Percentiles rank a stretch among this genome's conserved stretches.
phyloP scores from a whole-genome alignment of 192 early-diverging fungal genomes.

The Pilobolus umbonatus region DNA sequence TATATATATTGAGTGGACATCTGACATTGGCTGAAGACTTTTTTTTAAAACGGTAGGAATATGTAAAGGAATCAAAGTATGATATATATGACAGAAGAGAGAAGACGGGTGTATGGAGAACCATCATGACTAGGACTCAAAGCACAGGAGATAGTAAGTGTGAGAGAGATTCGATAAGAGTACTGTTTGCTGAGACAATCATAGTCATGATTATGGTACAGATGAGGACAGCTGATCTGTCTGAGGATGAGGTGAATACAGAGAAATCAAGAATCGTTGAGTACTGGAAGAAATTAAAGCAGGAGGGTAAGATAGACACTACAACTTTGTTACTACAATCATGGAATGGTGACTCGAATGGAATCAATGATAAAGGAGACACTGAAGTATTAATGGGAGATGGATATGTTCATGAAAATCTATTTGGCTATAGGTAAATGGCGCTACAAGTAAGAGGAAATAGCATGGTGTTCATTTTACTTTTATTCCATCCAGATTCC shows the following conservation, averaged over 20 bases:
- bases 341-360: constrained; percentile 45
- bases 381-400: constrained; percentile 48
- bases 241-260: constrained; percentile 28
- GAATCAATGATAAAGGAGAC: constrained; percentile 41
- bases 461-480: not conserved
- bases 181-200: not conserved
- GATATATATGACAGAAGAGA: constrained; percentile 30
- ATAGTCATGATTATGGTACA: constrained; percentile 63
- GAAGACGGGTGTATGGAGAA: constrained; percentile 59
- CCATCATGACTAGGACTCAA: constrained; percentile 53
- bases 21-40: too few species aligned
- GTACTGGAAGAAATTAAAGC: constrained; percentile 24
- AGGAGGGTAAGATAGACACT: constrained; percentile 16
- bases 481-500: constrained; percentile 36
- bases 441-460: too few species aligned
- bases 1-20: too few species aligned
- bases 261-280: constrained; percentile 33
- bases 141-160: constrained; percentile 51
- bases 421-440: constrained; percentile 50
- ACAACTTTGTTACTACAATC: constrained; percentile 51
- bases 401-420: constrained; percentile 55
- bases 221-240: constrained; percentile 43
- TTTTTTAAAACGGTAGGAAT: too few species aligned
- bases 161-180: not conserved
- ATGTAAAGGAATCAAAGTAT: constrained; percentile 28